phyloP scores from a whole-genome alignment of 225 moss, liverwort and hornwort genomes.

The Sphagnum contortum region DNA sequence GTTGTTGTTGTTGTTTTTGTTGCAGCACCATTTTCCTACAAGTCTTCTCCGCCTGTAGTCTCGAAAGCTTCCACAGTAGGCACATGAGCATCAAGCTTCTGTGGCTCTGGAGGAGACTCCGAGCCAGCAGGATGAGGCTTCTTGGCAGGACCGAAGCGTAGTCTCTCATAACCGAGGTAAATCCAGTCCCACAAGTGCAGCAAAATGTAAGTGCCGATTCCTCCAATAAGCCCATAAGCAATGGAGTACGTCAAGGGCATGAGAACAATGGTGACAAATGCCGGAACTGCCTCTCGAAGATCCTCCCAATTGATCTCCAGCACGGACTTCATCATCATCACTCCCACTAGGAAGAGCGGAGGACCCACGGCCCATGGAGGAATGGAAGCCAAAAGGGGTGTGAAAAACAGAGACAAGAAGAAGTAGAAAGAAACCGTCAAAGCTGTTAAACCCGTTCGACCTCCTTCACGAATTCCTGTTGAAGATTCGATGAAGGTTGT shows the following conservation, averaged over 20 bases:
- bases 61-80: constrained; percentile 14
- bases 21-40: no score
- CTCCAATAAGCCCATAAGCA: constrained; percentile 86
- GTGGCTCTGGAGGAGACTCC: constrained; percentile 8
- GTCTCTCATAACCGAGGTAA: background rate
- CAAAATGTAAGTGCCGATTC: constrained; percentile 73
- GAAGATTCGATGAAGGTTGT: constrained; percentile 89
- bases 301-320: constrained; percentile 84
- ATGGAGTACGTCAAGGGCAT: constrained; percentile 98
- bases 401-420: constrained; percentile 78
- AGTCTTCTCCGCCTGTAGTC: no score
- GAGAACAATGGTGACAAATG: constrained; percentile 69
- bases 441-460: constrained; percentile 76
- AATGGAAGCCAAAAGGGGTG: constrained; percentile 81
- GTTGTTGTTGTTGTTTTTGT: no score
- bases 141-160: constrained; percentile 7
- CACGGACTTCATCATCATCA: constrained; percentile 88
- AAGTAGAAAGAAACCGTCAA: constrained; percentile 61
- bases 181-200: constrained; percentile 67
- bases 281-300: constrained; percentile 64
- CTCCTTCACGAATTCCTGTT: constrained; percentile 88
- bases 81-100: constrained; percentile 11
- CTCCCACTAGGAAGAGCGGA: constrained; percentile 74
- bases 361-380: constrained; percentile 98
- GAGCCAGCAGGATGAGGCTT: constrained; percentile 7